Percentiles rank a stretch among this genome's conserved stretches.
These are phyloP conservation scores for Ceratocystis eucalypticola DNA, from an alignment of 2,329 filamentous ascomycete species.

Conservation along the genomic window DNA sequence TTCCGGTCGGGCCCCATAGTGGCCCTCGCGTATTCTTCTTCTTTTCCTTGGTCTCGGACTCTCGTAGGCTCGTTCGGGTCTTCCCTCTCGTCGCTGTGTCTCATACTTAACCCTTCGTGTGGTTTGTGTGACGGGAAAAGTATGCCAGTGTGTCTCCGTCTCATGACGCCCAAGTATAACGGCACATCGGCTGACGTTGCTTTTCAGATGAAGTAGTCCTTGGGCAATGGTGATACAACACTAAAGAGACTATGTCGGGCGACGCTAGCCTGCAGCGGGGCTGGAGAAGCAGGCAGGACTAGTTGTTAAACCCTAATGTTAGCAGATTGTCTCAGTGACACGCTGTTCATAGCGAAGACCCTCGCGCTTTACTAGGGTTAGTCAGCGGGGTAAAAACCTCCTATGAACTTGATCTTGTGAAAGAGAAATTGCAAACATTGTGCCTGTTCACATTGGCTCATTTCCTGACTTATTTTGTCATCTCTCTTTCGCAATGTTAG, in stretches of 20 bases:
- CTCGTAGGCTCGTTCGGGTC: background rate
- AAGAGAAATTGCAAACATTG: background rate
- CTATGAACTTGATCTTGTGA: background rate
- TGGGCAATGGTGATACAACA: background rate
- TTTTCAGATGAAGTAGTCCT: background rate
- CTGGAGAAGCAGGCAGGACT: background rate
- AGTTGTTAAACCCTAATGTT: background rate
- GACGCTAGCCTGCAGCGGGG: background rate
- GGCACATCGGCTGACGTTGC: background rate
- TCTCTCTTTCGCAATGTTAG: background rate
- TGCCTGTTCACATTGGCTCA: background rate
- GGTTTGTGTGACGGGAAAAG: background rate
- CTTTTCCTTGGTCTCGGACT: background rate
- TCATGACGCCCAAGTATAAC: background rate
- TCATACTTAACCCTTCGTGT: background rate
- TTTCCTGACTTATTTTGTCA: background rate
- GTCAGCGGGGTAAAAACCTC: background rate
- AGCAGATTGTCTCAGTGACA: background rate
- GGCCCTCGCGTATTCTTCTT: slow-evolving; percentile 5
- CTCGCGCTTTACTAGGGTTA: background rate
- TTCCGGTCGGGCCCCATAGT: background rate
- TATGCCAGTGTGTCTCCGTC: background rate
- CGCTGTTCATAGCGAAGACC: background rate
- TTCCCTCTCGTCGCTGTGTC: background rate
- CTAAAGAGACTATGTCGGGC: background rate